A percentile compares a stretch with the other conserved stretches of the same genome.
Evolutionary conservation across 805 yeast genomes (phyloP).

Genomic region (Clavispora carvajalis): DNA sequence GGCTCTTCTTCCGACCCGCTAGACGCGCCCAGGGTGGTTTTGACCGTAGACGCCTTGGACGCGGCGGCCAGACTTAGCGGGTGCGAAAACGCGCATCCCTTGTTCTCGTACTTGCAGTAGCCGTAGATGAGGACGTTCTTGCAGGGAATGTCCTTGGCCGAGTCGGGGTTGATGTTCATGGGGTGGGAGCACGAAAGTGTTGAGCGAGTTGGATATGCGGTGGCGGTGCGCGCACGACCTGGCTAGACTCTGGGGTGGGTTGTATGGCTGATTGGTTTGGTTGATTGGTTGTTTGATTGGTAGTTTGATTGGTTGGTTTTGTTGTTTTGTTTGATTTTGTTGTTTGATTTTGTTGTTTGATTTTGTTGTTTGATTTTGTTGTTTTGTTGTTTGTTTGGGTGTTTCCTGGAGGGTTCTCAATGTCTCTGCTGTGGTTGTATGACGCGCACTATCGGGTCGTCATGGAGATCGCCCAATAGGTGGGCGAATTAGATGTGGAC

Average conservation of each 20-base stretch:
- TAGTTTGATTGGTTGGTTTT: neutral
- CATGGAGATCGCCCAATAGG: too few species aligned
- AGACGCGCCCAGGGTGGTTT: conserved; percentile 9
- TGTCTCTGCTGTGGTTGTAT: too few species aligned
- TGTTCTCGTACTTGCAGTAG: conserved; percentile 79
- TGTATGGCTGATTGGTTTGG: neutral
- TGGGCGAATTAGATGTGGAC: too few species aligned
- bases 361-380: too few species aligned
- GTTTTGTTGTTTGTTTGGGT: too few species aligned
- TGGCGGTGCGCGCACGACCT: conserved; percentile 4
- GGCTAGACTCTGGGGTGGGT: neutral
- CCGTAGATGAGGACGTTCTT: conserved; percentile 83
- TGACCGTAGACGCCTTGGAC: neutral
- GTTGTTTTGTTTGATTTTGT: neutral
- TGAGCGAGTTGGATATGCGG: conserved; percentile 1
- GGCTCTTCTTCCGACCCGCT: conserved; percentile 4
- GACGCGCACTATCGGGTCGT: too few species aligned
- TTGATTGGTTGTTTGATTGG: neutral
- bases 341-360: neutral
- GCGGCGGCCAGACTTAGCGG: conserved; percentile 12
- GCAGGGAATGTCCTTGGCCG: conserved; percentile 75
- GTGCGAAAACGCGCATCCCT: conserved; percentile 78
- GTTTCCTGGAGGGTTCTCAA: too few species aligned
- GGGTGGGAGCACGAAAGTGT: neutral
- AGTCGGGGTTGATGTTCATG: conserved; percentile 41